Conservation (phyloP, 2,329 filamentous ascomycete genomes). For the Claviceps digitariae region DNA sequence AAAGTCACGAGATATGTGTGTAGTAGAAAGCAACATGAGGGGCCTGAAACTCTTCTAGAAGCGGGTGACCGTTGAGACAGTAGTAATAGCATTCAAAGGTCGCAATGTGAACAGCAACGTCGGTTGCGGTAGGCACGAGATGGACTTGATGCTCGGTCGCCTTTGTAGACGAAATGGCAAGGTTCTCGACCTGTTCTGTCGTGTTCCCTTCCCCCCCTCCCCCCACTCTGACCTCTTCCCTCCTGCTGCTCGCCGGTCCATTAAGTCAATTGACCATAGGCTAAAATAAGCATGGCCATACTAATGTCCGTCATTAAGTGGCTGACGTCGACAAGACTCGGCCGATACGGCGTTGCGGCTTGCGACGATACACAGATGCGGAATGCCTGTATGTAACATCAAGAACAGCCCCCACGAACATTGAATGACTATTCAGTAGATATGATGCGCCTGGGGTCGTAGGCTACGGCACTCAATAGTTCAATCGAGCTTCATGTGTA, state of each 20-base stretch:
- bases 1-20: conserved; percentile 14
- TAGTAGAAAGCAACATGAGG: conserved; percentile 9
- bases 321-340: conserved; percentile 2
- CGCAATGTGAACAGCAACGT: neutral
- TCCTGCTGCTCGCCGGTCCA: neutral
- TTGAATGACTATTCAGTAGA: neutral
- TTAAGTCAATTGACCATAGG: neutral
- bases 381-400: conserved; percentile 2
- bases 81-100: neutral
- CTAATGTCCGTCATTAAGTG: neutral
- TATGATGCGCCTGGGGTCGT: neutral
- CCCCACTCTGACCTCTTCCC: neutral
- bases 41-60: conserved; percentile 21
- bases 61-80: conserved; percentile 11
- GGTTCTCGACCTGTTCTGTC: neutral
- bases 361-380: conserved; percentile 1
- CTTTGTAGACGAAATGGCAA: neutral
- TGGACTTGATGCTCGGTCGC: neutral
- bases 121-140: neutral
- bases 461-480: neutral
- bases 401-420: neutral
- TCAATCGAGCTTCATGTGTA: neutral
- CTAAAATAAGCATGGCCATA: neutral
- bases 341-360: conserved; percentile 5
- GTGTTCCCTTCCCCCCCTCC: neutral